A percentile compares a stretch with the other conserved stretches of the same genome.
Evolutionary conservation across 108 stramenopile genomes (phyloP).

Genomic region (Aurantiochytrium sp.): DNA sequence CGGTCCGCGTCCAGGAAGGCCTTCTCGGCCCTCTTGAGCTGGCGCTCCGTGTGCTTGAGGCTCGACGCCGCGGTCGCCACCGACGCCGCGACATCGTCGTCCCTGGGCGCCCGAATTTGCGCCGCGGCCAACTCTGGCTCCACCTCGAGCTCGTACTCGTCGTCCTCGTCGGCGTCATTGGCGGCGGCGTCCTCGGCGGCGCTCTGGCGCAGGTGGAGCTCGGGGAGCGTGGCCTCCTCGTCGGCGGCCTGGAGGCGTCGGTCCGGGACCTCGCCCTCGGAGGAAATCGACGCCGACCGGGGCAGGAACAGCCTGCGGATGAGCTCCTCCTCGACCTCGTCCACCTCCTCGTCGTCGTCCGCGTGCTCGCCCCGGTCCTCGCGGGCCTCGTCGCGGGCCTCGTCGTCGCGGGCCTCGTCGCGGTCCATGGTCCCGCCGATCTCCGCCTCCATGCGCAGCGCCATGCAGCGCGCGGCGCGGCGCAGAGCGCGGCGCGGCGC

Average conservation of each 20-base stretch:
- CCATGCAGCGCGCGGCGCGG: too few relatives aligned
- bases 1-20: not conserved
- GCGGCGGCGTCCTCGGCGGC: not conserved
- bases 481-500: too few relatives aligned
- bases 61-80: not conserved
- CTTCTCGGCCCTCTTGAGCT: not conserved
- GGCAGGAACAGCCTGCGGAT: slow-evolving; percentile 18
- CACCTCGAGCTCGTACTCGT: not conserved
- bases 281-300: not conserved
- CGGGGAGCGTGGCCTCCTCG: not conserved
- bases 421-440: too few relatives aligned
- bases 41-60: slow-evolving; percentile 17
- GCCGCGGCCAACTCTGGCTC: too few relatives aligned
- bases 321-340: slow-evolving; percentile 29
- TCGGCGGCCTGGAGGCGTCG: not conserved
- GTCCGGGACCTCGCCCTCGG: not conserved
- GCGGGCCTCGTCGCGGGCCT: too few relatives aligned
- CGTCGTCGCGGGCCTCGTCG: too few relatives aligned
- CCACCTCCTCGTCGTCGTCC: not conserved
- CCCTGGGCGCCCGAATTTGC: too few relatives aligned
- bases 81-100: not conserved
- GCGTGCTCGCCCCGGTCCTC: not conserved
- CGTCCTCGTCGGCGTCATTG: not conserved
- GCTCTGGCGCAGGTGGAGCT: not conserved
- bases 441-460: not conserved